phyloP scores from a whole-genome alignment of 2,329 filamentous ascomycete species.

The Ploettnerulaceae sp. region DNA sequence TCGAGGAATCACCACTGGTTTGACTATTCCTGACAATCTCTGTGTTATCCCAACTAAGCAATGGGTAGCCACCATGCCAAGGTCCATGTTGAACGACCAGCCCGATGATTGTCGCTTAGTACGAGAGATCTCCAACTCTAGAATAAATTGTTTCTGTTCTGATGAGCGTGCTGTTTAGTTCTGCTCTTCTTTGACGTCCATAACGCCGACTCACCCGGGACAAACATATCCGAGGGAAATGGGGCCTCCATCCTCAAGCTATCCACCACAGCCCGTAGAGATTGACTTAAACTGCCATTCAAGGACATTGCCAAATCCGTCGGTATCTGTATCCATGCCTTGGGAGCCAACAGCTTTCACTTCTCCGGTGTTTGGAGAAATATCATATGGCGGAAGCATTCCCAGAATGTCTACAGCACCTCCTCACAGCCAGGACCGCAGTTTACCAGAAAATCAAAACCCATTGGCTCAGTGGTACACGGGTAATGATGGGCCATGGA shows the following conservation, averaged over 20 bases:
- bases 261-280: slow-evolving; percentile 28
- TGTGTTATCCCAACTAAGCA: slow-evolving; percentile 9
- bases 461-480: slow-evolving; percentile 36
- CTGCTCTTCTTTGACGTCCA: slow-evolving; percentile 23
- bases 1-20: slow-evolving; percentile 16
- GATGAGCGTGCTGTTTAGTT: slow-evolving; percentile 26
- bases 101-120: slow-evolving; percentile 26
- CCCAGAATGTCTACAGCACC: slow-evolving; percentile 21
- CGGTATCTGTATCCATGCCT: slow-evolving; percentile 16
- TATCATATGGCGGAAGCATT: slow-evolving; percentile 22
- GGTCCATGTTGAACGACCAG: slow-evolving; percentile 24
- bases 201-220: slow-evolving; percentile 21
- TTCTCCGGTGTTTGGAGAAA: slow-evolving; percentile 23
- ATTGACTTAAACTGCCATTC: slow-evolving; percentile 30
- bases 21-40: slow-evolving; percentile 10
- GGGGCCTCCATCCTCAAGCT: slow-evolving; percentile 27
- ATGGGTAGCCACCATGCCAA: slow-evolving; percentile 24
- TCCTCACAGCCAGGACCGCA: slow-evolving; percentile 20
- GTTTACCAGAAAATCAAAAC: slow-evolving; percentile 28
- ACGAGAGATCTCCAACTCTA: slow-evolving; percentile 16
- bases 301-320: slow-evolving; percentile 29
- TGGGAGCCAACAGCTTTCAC: slow-evolving; percentile 23
- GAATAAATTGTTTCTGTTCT: slow-evolving; percentile 17
- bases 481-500: slow-evolving; percentile 42
- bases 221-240: slow-evolving; percentile 28